Evolutionary conservation across 805 yeast genomes (phyloP), one percentile per base, ranked within the genome.

Genomic region (Candida sonorensis): DNA sequence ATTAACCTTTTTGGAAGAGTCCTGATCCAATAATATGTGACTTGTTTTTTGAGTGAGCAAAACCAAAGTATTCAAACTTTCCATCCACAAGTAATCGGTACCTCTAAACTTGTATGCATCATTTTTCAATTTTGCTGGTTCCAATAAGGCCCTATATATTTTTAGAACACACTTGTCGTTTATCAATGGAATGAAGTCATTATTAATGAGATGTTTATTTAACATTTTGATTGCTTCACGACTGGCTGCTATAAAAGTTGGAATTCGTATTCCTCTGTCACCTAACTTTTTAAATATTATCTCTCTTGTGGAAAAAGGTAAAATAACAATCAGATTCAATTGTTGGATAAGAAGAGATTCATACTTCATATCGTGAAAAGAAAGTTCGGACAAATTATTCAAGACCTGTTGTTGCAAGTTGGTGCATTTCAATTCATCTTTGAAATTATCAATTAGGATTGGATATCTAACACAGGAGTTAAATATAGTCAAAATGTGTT

Each of bases 401-500:
- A 84, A 48, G 1, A 84, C 75, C 0, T 75, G 59, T 2, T 47
- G 40, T 48, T 88, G 97, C 26, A 90, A 57, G 8, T 67, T 64
- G 0, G 96, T 72, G 32, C 77, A 73, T 16, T 69, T 71, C 13
- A 55, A 47, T 25, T 64, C 59, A 50, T 86, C 95, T 4, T 59
- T 51, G 21, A 63, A 63, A 40, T 64, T 65, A 19, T 64, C 73
- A 7, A 86, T 81, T 23, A 85, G 61, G 10, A 81, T 66, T 1
- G 94, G 94, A 52, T 81, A 86, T 25, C 83, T 61, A 1, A 82
- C 73, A 36, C 86, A 75, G 11, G 76, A 64, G 45, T 73, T 74
- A 47, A 90, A 67, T 5, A 77, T 57, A n/a, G 59, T 60, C 23
- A 85, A 53, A n/a, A 81, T 62, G 15, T 53, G 60, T 26, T 64